Conservation (phyloP, 75 land plant genomes). For the Sequoiadendron giganteum region DNA sequence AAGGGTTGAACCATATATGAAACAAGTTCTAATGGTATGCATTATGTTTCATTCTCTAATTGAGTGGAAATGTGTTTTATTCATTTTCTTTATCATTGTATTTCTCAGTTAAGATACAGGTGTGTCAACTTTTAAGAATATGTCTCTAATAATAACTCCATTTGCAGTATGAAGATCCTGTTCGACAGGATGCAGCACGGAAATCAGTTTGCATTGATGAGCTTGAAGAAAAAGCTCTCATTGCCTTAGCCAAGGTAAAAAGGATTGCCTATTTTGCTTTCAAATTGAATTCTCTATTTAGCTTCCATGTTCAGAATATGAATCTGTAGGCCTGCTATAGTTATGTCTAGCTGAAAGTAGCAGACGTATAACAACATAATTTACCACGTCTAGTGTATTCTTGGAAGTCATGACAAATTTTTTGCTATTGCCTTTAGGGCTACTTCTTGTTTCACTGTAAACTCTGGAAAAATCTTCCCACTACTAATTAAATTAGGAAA, state of each 20-base stretch:
- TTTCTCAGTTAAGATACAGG: neutral
- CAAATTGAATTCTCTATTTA: neutral
- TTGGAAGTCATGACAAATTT: neutral
- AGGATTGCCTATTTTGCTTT: neutral
- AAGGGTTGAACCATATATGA: slow-evolving; percentile 43
- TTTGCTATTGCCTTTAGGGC: neutral
- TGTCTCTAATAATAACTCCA: neutral
- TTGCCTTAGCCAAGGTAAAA: slow-evolving; percentile 72
- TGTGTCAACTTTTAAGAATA: neutral
- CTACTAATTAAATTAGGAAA: neutral
- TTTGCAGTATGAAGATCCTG: slow-evolving; percentile 74
- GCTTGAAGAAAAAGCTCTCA: slow-evolving; percentile 82
- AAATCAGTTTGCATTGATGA: slow-evolving; percentile 67
- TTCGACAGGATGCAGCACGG: slow-evolving; percentile 67
- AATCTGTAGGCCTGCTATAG: neutral
- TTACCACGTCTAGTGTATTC: neutral
- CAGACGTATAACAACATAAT: neutral
- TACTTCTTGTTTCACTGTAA: neutral
- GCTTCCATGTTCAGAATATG: neutral
- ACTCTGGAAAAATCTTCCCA: neutral
- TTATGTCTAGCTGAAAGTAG: neutral
- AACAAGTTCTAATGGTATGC: slow-evolving; percentile 57
- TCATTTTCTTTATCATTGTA: neutral
- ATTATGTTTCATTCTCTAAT: neutral
- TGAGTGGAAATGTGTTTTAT: neutral